Evolutionary conservation across 148 eudicot species (phyloP).

Genomic region (Chenopodium quinoa): DNA sequence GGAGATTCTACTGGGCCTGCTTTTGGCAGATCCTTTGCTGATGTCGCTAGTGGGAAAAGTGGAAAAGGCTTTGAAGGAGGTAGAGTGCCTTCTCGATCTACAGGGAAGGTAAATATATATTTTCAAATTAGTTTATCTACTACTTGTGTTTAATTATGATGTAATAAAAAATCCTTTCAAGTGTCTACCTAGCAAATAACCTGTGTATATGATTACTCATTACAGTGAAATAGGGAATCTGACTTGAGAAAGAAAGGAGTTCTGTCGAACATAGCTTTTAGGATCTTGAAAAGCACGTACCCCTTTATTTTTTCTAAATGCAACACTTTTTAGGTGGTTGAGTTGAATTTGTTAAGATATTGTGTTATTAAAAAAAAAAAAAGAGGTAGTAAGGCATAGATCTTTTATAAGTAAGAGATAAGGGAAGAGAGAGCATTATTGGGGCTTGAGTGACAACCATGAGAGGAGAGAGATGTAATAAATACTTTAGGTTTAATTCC

Average conservation of each 20-base stretch:
- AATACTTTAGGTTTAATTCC: no score
- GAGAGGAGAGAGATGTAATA: no score
- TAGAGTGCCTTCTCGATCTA: slow-evolving; percentile 41
- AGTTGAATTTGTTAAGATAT: no score
- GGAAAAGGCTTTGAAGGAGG: slow-evolving; percentile 49
- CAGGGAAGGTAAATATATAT: slow-evolving; percentile 41
- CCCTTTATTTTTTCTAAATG: no score
- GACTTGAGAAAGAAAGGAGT: neutral
- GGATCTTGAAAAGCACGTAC: neutral
- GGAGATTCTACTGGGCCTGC: slow-evolving; percentile 51
- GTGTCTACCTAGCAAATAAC: neutral
- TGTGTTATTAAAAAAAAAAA: no score
- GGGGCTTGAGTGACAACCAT: no score
- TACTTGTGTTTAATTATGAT: neutral
- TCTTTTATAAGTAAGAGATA: no score
- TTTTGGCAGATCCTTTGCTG: slow-evolving; percentile 54
- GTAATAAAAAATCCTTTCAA: neutral
- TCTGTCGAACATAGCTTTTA: neutral
- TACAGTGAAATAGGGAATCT: neutral
- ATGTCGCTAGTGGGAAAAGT: slow-evolving; percentile 51
- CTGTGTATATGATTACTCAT: neutral
- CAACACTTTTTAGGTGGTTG: no score
- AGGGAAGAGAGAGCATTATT: no score
- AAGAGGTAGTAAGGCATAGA: no score
- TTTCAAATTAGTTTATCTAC: neutral